Evolutionary conservation across 441 rosid species (phyloP).

Genomic region (Populus hybrid): DNA sequence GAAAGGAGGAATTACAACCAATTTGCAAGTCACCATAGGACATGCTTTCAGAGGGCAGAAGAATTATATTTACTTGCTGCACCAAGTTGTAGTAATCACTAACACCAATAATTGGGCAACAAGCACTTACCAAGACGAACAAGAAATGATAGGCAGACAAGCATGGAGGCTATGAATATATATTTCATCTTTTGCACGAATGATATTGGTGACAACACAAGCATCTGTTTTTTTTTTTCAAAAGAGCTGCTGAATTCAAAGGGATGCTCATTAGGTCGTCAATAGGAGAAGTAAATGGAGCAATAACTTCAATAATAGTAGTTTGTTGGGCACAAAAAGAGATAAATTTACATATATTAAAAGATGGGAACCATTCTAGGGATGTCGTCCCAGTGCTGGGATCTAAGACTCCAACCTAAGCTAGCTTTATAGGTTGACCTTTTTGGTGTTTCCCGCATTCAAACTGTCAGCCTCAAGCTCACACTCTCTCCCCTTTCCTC

Average conservation of each 20-base stretch:
- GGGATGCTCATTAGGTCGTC: constrained; percentile 23
- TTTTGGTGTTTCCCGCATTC: constrained; percentile 41
- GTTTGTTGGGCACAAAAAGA: constrained; percentile 30
- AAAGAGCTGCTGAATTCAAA: constrained; percentile 20
- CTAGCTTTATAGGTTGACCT: constrained; percentile 22
- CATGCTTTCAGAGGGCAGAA: constrained; percentile 11
- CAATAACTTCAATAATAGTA: constrained; percentile 30
- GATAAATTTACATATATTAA: constrained; percentile 7
- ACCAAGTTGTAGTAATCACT: constrained; percentile 12
- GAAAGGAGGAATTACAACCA: background rate
- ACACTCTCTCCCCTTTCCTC: background rate
- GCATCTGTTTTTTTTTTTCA: constrained; percentile 9
- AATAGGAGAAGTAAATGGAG: constrained; percentile 22
- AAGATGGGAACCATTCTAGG: constrained; percentile 18
- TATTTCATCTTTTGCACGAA: background rate
- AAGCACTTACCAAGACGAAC: constrained; percentile 28
- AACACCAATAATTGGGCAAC: constrained; percentile 48
- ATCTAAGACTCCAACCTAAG: constrained; percentile 32
- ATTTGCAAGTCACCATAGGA: background rate
- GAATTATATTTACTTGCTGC: constrained; percentile 22
- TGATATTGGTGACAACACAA: constrained; percentile 4
- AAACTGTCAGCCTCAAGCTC: constrained; percentile 44
- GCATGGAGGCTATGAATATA: constrained; percentile 6
- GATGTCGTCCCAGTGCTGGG: constrained; percentile 35
- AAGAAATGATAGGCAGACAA: constrained; percentile 18